phyloP scores from a whole-genome alignment of 306 rosid species.

The Inga laurina region DNA sequence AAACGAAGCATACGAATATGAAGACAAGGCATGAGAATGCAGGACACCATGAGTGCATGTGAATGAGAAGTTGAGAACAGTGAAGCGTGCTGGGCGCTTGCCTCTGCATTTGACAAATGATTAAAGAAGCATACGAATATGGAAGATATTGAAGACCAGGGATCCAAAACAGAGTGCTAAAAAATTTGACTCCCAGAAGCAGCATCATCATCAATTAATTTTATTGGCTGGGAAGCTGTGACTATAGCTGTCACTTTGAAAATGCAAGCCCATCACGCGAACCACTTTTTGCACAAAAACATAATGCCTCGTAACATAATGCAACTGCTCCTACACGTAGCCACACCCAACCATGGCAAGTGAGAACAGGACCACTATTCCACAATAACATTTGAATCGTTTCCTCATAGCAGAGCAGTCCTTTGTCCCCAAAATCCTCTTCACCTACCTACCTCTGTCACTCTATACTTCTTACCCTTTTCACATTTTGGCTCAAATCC shows the following conservation, averaged over 20 bases:
- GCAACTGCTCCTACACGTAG: slow-evolving; percentile 21
- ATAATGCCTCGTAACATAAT: slow-evolving; percentile 39
- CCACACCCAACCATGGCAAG: slow-evolving; percentile 22
- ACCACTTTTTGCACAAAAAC: slow-evolving; percentile 18
- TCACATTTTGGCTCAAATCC: slow-evolving; percentile 26
- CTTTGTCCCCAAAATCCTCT: background rate
- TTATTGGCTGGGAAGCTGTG: slow-evolving; percentile 13
- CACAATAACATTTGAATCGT: slow-evolving; percentile 18
- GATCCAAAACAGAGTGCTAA: slow-evolving; percentile 12
- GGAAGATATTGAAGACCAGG: background rate
- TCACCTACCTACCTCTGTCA: background rate
- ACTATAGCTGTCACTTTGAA: slow-evolving; percentile 38
- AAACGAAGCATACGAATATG: background rate
- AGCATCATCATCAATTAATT: slow-evolving; percentile 25
- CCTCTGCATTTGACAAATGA: slow-evolving; percentile 5
- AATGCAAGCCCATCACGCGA: slow-evolving; percentile 11
- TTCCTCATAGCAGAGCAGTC: background rate
- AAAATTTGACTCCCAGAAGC: slow-evolving; percentile 21
- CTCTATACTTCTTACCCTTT: background rate
- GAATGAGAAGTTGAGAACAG: background rate
- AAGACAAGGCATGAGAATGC: background rate
- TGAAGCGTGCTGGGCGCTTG: background rate
- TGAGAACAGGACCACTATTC: slow-evolving; percentile 36
- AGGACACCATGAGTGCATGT: slow-evolving; percentile 5
- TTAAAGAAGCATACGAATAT: background rate